Base-by-base conservation (phyloP, 768 basidiomycete genomes). In the Tylopilus cervinicoccineus region DNA sequence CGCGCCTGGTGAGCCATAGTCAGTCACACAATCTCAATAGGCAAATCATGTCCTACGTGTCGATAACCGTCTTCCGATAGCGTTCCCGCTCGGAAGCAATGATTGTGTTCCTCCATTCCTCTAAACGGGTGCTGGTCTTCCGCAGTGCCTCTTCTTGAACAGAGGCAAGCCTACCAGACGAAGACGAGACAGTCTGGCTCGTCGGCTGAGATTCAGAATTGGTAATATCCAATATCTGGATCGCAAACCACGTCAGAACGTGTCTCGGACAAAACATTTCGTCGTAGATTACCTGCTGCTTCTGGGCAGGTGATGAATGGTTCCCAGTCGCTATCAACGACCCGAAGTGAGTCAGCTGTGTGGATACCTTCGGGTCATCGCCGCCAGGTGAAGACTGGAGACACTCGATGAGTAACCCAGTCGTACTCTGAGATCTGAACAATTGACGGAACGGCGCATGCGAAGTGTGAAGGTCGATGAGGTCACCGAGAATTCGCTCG, bases 41-140 rank as follows among this genome's bases (percentile, higher is more conserved):
- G 22, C 7, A 6, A 40, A 13, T 9, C 1, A 33, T n/a, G 8
- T 2, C 63, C 33, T 45, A 91, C 90, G 83, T 60, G 63, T 93
- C 90, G n/a, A 90, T 68, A 3, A 82, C 61, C 22, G 73, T 79
- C 65, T 89, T 89, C 32, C 86, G 73, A 48, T 87, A 62, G 2
- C 87, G 74, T 65, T 90, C 89, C 55, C 72, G 71, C 67, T 92
- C 90, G 0, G 86, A 83, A 6, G 65, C 67, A 36, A 80, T 73
- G 32, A 92, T 82, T 4, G 78, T 80, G 54, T 79, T 76, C 45
- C 86, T 72, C 90, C 90, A 92, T 47, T 88, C 84, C 22, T 76
- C 72, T 60, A 87, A 81, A 39, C 83, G 74, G 9, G 69, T 60
- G 23, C 81, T 78, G 1, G 80, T 79, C 61, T 87, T 86, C 51